Conservation (phyloP, 2,329 filamentous ascomycete genomes). For the Pseudopithomyces chartarum region DNA sequence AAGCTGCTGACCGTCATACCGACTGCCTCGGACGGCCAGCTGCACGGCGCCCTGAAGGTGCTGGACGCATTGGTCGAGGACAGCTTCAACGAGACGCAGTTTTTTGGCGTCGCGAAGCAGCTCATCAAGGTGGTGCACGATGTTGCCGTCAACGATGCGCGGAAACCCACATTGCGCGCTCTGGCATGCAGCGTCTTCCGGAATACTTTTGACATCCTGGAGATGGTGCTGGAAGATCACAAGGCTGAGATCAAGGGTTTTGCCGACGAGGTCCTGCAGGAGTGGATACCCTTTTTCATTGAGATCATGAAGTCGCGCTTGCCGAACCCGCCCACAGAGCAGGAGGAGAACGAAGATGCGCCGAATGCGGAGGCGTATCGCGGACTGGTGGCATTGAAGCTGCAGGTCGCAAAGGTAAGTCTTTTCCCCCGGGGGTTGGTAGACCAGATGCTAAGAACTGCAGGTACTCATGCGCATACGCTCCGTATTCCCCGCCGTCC, state of each 20-base stretch:
- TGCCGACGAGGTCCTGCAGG: conserved; percentile 79
- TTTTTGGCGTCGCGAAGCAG: conserved; percentile 85
- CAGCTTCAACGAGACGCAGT: conserved; percentile 90
- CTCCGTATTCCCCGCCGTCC: conserved; percentile 77
- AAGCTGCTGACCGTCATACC: conserved; percentile 78
- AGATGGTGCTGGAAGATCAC: conserved; percentile 96
- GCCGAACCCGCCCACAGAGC: conserved; percentile 62
- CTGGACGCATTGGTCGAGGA: conserved; percentile 90
- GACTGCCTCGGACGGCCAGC: conserved; percentile 74
- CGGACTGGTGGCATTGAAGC: conserved; percentile 81
- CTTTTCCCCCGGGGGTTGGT: not conserved
- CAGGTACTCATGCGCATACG: conserved; percentile 88
- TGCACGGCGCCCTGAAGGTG: conserved; percentile 89
- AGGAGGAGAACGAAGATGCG: conserved; percentile 62
- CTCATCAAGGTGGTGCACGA: conserved; percentile 84
- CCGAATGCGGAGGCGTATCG: conserved; percentile 72
- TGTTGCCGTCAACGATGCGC: conserved; percentile 75
- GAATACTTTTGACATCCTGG: conserved; percentile 89
- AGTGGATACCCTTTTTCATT: conserved; percentile 91
- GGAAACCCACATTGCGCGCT: conserved; percentile 77
- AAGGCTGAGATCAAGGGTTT: conserved; percentile 84
- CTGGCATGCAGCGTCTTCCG: conserved; percentile 90
- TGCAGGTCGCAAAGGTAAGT: conserved; percentile 81
- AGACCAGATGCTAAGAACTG: conserved; percentile 10
- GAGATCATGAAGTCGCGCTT: conserved; percentile 75